A percentile compares a stretch with the other conserved stretches of the same genome.
phyloP scores from a whole-genome alignment of 2,329 filamentous ascomycete genomes.

The Nakataea oryzae region DNA sequence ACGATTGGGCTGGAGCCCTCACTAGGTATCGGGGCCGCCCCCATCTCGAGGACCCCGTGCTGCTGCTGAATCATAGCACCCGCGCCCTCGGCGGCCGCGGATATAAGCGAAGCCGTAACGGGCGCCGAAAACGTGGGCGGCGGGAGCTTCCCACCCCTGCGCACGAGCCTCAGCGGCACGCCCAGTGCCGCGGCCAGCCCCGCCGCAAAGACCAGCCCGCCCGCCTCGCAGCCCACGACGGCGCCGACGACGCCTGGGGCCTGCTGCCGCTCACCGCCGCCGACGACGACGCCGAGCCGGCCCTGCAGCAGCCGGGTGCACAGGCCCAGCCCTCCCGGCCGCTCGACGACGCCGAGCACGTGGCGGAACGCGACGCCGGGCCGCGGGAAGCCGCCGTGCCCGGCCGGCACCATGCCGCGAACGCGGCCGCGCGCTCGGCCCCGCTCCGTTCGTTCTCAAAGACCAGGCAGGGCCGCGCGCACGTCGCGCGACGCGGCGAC shows the following conservation, averaged over 20 bases:
- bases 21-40: no score
- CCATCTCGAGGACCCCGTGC: neutral
- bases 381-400: slow-evolving; percentile 40
- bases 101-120: slow-evolving; percentile 36
- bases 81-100: slow-evolving; percentile 30
- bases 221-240: slow-evolving; percentile 44
- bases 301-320: slow-evolving; percentile 37
- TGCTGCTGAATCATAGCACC: slow-evolving; percentile 27
- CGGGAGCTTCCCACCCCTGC: slow-evolving; percentile 47
- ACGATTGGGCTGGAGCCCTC: slow-evolving; percentile 31
- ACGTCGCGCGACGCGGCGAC: slow-evolving; percentile 29
- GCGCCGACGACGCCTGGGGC: slow-evolving; percentile 33
- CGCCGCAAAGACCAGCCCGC: slow-evolving; percentile 45
- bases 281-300: slow-evolving; percentile 17
- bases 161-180: slow-evolving; percentile 37
- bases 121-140: slow-evolving; percentile 38
- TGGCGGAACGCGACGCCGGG: slow-evolving; percentile 43
- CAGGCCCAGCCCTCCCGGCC: slow-evolving; percentile 35
- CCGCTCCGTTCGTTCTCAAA: slow-evolving; percentile 14
- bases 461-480: slow-evolving; percentile 10
- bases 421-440: slow-evolving; percentile 24
- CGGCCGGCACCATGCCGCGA: slow-evolving; percentile 37
- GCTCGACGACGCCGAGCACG: slow-evolving; percentile 43
- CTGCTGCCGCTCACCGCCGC: no score
- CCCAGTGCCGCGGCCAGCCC: slow-evolving; percentile 29